These are phyloP conservation scores for Exserohilum rostratum DNA, from an alignment of 2,329 filamentous ascomycete genomes.

Conservation along the genomic window DNA sequence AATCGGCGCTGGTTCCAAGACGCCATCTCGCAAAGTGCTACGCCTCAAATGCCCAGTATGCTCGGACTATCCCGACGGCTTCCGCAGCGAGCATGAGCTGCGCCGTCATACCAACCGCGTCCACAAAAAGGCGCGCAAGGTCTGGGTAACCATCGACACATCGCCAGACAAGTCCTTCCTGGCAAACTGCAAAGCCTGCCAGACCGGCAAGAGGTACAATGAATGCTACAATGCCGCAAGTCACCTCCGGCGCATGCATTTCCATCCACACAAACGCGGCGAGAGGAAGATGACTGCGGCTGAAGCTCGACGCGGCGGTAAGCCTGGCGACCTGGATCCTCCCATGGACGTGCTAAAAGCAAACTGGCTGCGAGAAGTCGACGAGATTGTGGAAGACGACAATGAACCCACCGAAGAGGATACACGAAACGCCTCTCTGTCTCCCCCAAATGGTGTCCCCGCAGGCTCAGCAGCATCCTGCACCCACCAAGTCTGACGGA, in stretches of 20 bases:
- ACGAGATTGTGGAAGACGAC: constrained; percentile 50
- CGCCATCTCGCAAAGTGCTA: constrained; percentile 40
- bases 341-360: constrained; percentile 66
- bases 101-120: constrained; percentile 63
- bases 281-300: constrained; percentile 62
- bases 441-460: constrained; percentile 20
- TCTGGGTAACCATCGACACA: constrained; percentile 69
- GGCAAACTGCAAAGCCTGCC: constrained; percentile 82
- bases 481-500: constrained; percentile 30
- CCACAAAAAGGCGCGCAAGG: constrained; percentile 66
- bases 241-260: constrained; percentile 86
- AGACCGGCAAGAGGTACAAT: constrained; percentile 77
- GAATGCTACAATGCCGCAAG: constrained; percentile 94
- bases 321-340: constrained; percentile 61
- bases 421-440: constrained; percentile 24
- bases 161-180: constrained; percentile 69
- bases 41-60: constrained; percentile 66
- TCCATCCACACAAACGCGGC: constrained; percentile 69
- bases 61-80: constrained; percentile 75
- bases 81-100: constrained; percentile 81
- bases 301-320: constrained; percentile 64
- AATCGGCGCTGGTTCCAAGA: constrained; percentile 36
- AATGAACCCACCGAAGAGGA: constrained; percentile 33
- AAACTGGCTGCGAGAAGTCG: constrained; percentile 63
- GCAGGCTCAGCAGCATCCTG: constrained; percentile 20